Conservation (phyloP, 345 rosid genomes). For the Hibiscus trionum region DNA sequence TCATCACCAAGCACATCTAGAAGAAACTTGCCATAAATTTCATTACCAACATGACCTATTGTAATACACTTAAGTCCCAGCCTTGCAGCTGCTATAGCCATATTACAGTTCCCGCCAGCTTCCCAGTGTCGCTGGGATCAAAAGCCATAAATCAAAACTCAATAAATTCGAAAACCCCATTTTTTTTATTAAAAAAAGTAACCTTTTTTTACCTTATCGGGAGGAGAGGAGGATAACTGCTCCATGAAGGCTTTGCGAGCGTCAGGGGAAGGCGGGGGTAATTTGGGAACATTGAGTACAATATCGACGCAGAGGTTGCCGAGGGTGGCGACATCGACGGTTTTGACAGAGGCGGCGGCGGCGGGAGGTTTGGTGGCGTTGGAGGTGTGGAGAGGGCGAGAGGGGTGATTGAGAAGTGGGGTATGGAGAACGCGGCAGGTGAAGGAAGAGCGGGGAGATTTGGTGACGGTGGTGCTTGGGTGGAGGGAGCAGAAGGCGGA, state of each 20-base stretch:
- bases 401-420: slow-evolving; percentile 21
- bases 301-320: slow-evolving; percentile 96
- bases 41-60: slow-evolving; percentile 81
- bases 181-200: too few species aligned
- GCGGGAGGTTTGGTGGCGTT: slow-evolving; percentile 1
- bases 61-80: slow-evolving; percentile 73
- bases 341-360: neutral
- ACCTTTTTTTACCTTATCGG: slow-evolving; percentile 54
- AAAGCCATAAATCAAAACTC: neutral
- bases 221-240: slow-evolving; percentile 57
- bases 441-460: slow-evolving; percentile 17
- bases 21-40: slow-evolving; percentile 74
- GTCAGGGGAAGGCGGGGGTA: slow-evolving; percentile 58
- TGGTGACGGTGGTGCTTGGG: slow-evolving; percentile 7
- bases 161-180: neutral
- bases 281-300: slow-evolving; percentile 66
- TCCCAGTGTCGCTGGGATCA: slow-evolving; percentile 24
- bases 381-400: slow-evolving; percentile 18
- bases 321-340: slow-evolving; percentile 44
- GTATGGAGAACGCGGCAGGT: slow-evolving; percentile 25
- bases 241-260: slow-evolving; percentile 70
- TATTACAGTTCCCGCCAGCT: slow-evolving; percentile 96
- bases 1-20: slow-evolving; percentile 72
- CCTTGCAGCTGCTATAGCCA: slow-evolving; percentile 95
- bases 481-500: slow-evolving; percentile 7